Evolutionary conservation across 2,329 filamentous ascomycete species (phyloP), one percentile per base, ranked within the genome.

Genomic region (Colletotrichum acutatum): DNA sequence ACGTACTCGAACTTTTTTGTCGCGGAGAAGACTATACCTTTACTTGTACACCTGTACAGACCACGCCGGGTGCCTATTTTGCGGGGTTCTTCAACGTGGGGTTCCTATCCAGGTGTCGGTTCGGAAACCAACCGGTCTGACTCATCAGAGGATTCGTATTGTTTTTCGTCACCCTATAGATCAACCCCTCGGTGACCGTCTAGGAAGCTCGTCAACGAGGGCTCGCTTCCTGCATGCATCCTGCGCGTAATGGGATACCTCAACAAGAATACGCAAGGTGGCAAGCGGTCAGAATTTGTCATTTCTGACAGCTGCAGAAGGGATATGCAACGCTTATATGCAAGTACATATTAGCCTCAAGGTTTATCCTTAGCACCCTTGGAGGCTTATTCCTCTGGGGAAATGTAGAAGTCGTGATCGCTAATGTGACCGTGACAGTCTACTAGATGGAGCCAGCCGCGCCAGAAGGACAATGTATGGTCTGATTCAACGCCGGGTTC

Each of bases 81-180:
- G 24, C 34, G 26, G 66, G 34, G 30, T 24, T 46, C 22, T 37
- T 9, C 19, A 22, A 30, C 28, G 52, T 34, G 49, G 22, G 26
- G 14, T 12, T 3, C 19, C 8, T 37, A 22, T n/a, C 49, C n/a
- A 49, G n/a, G 37, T 56, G 8, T 2, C 8, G 54, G 54, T 2
- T 58, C 26, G 26, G 52, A 70, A 66, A 11, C 4, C 32, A 5
- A 42, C 52, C 70, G 66, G 66, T 70, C 66, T 72, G 70, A 72
- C 70, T 72, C 70, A 70, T 54, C 24, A 26, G 26, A 28, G 52
- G 32, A 56, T 16, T 12, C 22, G 34, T 49, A 22, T 30, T 54
- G 57, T 26, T 22, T 30, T 57, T 16, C 16, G 16, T 26, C 28
- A 37, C 49, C 42, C 26, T 53, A 16, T 22, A 26, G 46, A 26